Base-by-base conservation (phyloP, 2,329 filamentous ascomycete species). In the Pseudohalonectria lignicola region DNA sequence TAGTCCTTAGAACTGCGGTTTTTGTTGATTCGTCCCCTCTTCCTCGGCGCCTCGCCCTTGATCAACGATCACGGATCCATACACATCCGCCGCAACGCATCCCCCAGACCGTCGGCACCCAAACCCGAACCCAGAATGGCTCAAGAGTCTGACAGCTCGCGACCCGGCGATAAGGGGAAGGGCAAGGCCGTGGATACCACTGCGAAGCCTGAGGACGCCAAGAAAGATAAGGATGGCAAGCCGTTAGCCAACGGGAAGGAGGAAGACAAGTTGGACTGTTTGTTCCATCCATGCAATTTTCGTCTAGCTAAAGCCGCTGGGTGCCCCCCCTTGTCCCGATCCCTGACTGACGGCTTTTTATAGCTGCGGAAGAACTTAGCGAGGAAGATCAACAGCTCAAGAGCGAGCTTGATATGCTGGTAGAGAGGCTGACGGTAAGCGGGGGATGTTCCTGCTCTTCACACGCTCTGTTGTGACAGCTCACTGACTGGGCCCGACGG, bases 321-420 rank as follows among this genome's bases (percentile, higher is more conserved):
- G n/a, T n/a, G n/a, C n/a, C n/a, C n/a, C n/a, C n/a, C n/a, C n/a
- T n/a, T n/a, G n/a, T n/a, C n/a, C n/a, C n/a, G n/a, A n/a, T 31
- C 9, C 48, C 57, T 67, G 53, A 67, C 54, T 41, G 50, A 62
- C 49, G 34, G 37, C 43, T 20, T 37, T 31, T 44, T 21, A 30
- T 44, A 61, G 63, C 60, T 53, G 58, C 71, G 67, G 90, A 96
- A 65, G 92, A 98, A 64, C 80, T 98, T 50, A 98, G 75, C 55
- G 92, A 98, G 55, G 92, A 98, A 62, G 92, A 98, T 49, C 88
- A 96, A 65, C 88, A 96, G 69, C 78, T 98, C 55, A 98, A 98
- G 71, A 88, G 75, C 55, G 92, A 98, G 65, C 79, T 98, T 45
- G 92, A 98, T 49, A 93, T 96, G 88, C 76, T 98, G 37, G 90